A percentile compares a stretch with the other conserved stretches of the same genome.
Conservation (phyloP, 1,139 yeast species). For the Kodamaea plutei region DNA sequence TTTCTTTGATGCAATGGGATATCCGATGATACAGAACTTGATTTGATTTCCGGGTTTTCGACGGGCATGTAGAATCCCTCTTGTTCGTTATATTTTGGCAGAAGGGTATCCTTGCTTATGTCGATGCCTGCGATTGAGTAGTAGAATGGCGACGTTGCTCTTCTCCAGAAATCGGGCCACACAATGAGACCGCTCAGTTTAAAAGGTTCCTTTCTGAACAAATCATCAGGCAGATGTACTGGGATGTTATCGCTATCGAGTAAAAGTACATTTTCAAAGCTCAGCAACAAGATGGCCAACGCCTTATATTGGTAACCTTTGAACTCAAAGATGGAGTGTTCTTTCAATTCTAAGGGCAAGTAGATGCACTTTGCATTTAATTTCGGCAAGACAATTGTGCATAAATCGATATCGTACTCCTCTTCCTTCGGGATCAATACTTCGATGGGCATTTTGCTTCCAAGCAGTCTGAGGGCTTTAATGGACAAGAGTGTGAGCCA, state of each 20-base stretch:
- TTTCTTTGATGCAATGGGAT: slow-evolving; percentile 63
- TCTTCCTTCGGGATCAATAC: slow-evolving; percentile 65
- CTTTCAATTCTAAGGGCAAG: slow-evolving; percentile 55
- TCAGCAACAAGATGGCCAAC: slow-evolving; percentile 66
- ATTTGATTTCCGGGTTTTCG: slow-evolving; percentile 1
- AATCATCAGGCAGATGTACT: slow-evolving; percentile 48
- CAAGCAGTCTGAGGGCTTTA: slow-evolving; percentile 57
- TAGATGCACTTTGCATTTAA: slow-evolving; percentile 67
- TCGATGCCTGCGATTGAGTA: slow-evolving; percentile 34
- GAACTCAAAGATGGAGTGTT: slow-evolving; percentile 39
- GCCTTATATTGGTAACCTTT: slow-evolving; percentile 80
- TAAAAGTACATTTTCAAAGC: slow-evolving; percentile 72
- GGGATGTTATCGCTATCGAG: slow-evolving; percentile 79
- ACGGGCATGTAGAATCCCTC: slow-evolving; percentile 18
- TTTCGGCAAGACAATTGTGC: slow-evolving; percentile 61
- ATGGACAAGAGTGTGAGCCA: slow-evolving; percentile 68
- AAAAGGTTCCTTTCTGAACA: slow-evolving; percentile 21
- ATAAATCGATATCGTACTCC: slow-evolving; percentile 67
- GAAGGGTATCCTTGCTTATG: slow-evolving; percentile 21
- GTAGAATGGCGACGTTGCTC: slow-evolving; percentile 42
- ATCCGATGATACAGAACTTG: slow-evolving; percentile 11
- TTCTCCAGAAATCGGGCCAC: slow-evolving; percentile 49
- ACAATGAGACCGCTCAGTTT: slow-evolving; percentile 34
- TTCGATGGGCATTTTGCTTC: slow-evolving; percentile 70
- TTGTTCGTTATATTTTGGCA: slow-evolving; percentile 31